Evolutionary conservation across 2,329 filamentous ascomycete genomes (phyloP), one percentile per base, ranked within the genome.

Genomic region (Cytospora mali): DNA sequence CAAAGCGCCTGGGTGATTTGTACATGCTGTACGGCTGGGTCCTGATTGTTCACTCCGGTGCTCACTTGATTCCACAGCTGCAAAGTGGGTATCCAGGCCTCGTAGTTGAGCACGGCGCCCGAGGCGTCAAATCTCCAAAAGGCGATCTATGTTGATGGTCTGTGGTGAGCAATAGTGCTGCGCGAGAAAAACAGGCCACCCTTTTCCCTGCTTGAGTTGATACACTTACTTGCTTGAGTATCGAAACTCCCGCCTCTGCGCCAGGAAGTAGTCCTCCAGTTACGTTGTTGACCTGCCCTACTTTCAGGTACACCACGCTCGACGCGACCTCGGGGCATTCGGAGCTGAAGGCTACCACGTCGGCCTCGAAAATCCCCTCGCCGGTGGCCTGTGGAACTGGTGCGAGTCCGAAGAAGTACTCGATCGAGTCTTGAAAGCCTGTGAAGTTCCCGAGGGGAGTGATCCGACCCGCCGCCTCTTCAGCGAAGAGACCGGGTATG

Each of bases 81-180:
- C 25, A 80, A 71, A 31, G 76, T 77, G 5, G 76, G 75, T n/a
- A 80, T 75, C 71, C 74, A 78, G 25, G 77, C 77, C 66, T 80
- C 77, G 65, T 79, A 80, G 31, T 75, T 72, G 14, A 74, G 62
- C 13, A 80, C 76, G 18, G 73, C 75, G 48, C 80, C 79, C 4
- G 72, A 64, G 2, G 76, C 71, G 62, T 81, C 77, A 63, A 82
- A 78, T 33, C 73, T 75, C 77, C 79, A 82, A 65, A 81, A 82
- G 0, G 77, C 76, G 13, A 79, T 66, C 67, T 75, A 42, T 33
- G 18, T 35, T 4, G 27, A 51, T 46, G 21, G 27, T 21, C 14
- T 13, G 25, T 18, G 33, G 14, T 39, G 33, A 16, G 33, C 33
- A 16, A 11, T 1, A 39, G 2, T 16, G 13, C 13, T 39, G 13